Conservation (phyloP, 2,329 filamentous ascomycete species). For the Thielaviopsis euricoi region DNA sequence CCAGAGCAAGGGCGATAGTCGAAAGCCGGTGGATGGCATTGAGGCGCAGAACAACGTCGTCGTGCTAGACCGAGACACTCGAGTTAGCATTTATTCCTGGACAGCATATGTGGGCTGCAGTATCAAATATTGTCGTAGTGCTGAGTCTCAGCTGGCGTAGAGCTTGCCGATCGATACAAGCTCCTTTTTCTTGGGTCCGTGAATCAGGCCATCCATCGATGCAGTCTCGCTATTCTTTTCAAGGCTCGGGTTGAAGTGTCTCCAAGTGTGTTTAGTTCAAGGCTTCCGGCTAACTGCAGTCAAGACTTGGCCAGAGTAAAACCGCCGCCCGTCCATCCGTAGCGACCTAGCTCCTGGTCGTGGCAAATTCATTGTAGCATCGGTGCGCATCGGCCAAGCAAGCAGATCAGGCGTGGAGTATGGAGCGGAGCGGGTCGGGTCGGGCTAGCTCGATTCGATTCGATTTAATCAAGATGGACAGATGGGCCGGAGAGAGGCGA, state of each 20-base stretch:
- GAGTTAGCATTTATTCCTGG: neutral
- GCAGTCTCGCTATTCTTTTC: neutral
- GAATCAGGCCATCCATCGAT: neutral
- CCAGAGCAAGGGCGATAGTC: conserved; percentile 91
- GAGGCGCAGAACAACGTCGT: conserved; percentile 92
- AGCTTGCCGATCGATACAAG: neutral
- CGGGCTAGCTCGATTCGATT: too few relatives aligned
- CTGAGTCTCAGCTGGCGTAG: neutral
- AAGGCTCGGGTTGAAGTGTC: neutral
- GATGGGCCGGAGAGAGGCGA: neutral
- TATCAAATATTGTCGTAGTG: neutral
- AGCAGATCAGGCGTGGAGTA: neutral
- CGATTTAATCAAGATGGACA: neutral
- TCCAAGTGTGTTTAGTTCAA: neutral
- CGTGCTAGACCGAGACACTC: conserved; percentile 46
- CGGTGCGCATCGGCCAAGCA: neutral
- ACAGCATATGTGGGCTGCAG: neutral
- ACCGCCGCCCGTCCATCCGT: too few relatives aligned
- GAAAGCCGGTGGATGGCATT: conserved; percentile 97
- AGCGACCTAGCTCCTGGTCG: neutral
- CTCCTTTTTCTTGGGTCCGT: neutral
- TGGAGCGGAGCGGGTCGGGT: too few relatives aligned
- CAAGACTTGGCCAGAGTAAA: too few relatives aligned
- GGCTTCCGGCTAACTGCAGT: neutral
- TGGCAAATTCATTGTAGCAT: neutral